phyloP scores from a whole-genome alignment of 805 yeast genomes.

The Pichia membranifaciens region DNA sequence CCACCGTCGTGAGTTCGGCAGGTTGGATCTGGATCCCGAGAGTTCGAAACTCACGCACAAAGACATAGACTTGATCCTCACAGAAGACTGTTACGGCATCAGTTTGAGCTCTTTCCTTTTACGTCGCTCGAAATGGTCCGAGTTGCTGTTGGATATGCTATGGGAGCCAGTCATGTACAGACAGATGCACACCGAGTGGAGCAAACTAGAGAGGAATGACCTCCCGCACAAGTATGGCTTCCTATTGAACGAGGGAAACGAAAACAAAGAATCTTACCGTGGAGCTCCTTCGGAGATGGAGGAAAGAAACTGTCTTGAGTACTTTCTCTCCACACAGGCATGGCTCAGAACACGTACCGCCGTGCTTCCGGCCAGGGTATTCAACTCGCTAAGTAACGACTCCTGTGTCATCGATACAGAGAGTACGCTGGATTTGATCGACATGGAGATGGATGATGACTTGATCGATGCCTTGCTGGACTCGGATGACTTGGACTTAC shows the following conservation, averaged over 20 bases:
- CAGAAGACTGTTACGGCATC: constrained; percentile 40
- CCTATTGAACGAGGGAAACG: constrained; percentile 24
- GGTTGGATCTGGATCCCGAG: constrained; percentile 32
- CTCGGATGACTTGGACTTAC: background rate
- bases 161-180: constrained; percentile 38
- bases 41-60: constrained; percentile 22
- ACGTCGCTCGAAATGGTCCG: constrained; percentile 35
- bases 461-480: constrained; percentile 17
- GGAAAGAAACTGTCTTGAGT: constrained; percentile 36
- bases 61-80: constrained; percentile 32
- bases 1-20: constrained; percentile 25
- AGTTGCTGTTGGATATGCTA: constrained; percentile 32
- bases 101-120: constrained; percentile 36
- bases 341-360: constrained; percentile 38
- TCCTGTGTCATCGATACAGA: constrained; percentile 29
- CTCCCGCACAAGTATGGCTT: constrained; percentile 22
- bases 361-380: constrained; percentile 34
- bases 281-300: constrained; percentile 19
- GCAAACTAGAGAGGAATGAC: constrained; percentile 18
- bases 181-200: constrained; percentile 32
- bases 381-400: constrained; percentile 34
- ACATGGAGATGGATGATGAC: constrained; percentile 23
- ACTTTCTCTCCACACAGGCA: constrained; percentile 31
- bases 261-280: constrained; percentile 10
- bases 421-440: constrained; percentile 12